Conservation (phyloP, 129 eudicot genomes). For the Tagetes patula region DNA sequence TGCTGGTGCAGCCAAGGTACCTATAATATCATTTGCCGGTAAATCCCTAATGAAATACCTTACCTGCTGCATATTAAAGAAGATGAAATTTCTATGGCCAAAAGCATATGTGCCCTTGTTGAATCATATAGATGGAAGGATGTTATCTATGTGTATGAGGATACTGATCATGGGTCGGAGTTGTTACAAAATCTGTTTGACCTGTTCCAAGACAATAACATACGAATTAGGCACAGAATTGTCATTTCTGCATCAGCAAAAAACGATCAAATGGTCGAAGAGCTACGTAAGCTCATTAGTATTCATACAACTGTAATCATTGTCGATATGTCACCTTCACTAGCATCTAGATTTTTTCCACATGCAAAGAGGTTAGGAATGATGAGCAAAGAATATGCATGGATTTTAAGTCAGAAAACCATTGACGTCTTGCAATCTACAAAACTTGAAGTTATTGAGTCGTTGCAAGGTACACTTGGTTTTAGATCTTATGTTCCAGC, state of each 20-base stretch:
- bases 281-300: slow-evolving; percentile 39
- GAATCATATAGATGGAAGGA: slow-evolving; percentile 32
- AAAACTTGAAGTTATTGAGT: slow-evolving; percentile 26
- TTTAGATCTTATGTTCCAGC: slow-evolving; percentile 40
- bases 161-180: slow-evolving; percentile 24
- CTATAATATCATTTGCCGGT: slow-evolving; percentile 22
- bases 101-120: slow-evolving; percentile 23
- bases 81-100: slow-evolving; percentile 21
- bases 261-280: slow-evolving; percentile 34
- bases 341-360: slow-evolving; percentile 33
- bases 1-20: slow-evolving; percentile 25
- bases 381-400: slow-evolving; percentile 45
- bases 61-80: slow-evolving; percentile 27
- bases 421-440: slow-evolving; percentile 16
- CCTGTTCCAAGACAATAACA: slow-evolving; percentile 17
- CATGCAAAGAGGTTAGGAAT: slow-evolving; percentile 41
- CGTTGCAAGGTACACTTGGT: slow-evolving; percentile 46
- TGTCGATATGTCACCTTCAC: slow-evolving; percentile 35
- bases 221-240: slow-evolving; percentile 23
- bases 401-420: slow-evolving; percentile 48
- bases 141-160: slow-evolving; percentile 29
- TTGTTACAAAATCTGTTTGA: slow-evolving; percentile 5
- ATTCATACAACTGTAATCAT: slow-evolving; percentile 35
- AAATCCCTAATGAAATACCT: slow-evolving; percentile 25
- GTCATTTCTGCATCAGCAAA: slow-evolving; percentile 30